Evolutionary conservation across 2,329 filamentous ascomycete genomes (phyloP).

Genomic region (Phoma sp.): DNA sequence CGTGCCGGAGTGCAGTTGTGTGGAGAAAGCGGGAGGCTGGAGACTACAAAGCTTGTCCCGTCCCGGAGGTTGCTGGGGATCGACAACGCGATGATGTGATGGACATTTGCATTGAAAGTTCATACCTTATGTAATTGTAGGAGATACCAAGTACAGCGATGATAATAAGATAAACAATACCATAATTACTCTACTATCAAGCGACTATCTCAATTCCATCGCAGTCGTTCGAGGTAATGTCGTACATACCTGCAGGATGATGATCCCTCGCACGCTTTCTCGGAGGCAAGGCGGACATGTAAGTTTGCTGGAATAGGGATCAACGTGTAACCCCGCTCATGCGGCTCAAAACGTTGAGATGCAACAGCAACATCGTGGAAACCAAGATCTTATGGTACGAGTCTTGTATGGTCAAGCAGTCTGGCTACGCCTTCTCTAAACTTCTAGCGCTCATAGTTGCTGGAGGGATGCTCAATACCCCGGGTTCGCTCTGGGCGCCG

Average conservation of each 20-base stretch:
- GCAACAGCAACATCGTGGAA: slow-evolving; percentile 8
- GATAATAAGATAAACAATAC: not conserved
- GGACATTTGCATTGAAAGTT: slow-evolving; percentile 1
- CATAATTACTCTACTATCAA: too few relatives aligned
- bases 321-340: too few relatives aligned
- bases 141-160: not conserved
- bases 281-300: slow-evolving; percentile 7
- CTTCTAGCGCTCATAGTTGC: not conserved
- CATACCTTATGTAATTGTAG: slow-evolving; percentile 9
- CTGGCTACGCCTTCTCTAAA: slow-evolving; percentile 1
- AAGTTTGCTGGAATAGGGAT: slow-evolving; percentile 3
- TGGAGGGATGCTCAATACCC: not conserved
- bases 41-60: slow-evolving; percentile 5
- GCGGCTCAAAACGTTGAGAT: slow-evolving; percentile 24
- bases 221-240: too few relatives aligned
- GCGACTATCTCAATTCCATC: too few relatives aligned
- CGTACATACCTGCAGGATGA: too few relatives aligned
- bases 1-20: not conserved
- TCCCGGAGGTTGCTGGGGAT: not conserved
- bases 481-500: too few relatives aligned
- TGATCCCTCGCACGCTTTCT: not conserved
- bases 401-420: slow-evolving; percentile 15
- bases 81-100: slow-evolving; percentile 2
- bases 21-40: slow-evolving; percentile 3
- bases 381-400: slow-evolving; percentile 4